Evolutionary conservation across 192 early-diverging fungal species (phyloP), one percentile per base, ranked within the genome.

Genomic region (Coemansia sp.): DNA sequence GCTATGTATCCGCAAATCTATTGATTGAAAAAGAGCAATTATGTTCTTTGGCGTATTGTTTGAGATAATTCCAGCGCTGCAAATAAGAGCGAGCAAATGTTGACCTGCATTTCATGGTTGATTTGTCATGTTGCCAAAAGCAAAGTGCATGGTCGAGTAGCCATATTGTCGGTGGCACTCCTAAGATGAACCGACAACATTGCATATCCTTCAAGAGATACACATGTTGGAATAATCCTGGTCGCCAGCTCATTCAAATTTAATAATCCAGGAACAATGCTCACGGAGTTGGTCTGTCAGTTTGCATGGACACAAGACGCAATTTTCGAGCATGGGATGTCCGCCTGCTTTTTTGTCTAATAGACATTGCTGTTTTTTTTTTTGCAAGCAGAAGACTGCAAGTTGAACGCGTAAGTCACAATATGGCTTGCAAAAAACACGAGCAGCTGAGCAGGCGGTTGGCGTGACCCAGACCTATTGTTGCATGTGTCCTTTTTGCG

Each of bases 21-120:
- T 49, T 49, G 16, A 47, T n/a, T 47, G 43, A n/a, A 47, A 47
- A 47, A 47, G 43, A 6, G 48, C 7, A 19, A 17, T 8, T 8
- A n/a, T 49, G 48, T 39, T 59, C 29, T 41, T 59, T 16, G 37
- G n/a, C 57, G 35, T 59, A 59, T 59, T 59, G 57, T 59, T 59
- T 19, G 29, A 23, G 53, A 59, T 59, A 59, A 41, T 59, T 59
- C 57, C 57, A 29, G 37, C 6, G 19, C 38, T 59, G 57, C 37
- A 59, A 59, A 59, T 43, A 22, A 16, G 29, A 2, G 22, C 17
- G 41, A 16, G 8, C 11, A 3, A 16, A 45, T 45, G 41, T 45
- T 45, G n/a, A 17, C 22, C 11, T 59, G 57, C 57, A 59, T 59
- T 5, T 12, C 5, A 9, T 38, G 41, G 19, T 21, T 59, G 19